These are phyloP conservation scores for Artemisia annua DNA, from an alignment of 129 eudicot genomes.

Conservation along the genomic window DNA sequence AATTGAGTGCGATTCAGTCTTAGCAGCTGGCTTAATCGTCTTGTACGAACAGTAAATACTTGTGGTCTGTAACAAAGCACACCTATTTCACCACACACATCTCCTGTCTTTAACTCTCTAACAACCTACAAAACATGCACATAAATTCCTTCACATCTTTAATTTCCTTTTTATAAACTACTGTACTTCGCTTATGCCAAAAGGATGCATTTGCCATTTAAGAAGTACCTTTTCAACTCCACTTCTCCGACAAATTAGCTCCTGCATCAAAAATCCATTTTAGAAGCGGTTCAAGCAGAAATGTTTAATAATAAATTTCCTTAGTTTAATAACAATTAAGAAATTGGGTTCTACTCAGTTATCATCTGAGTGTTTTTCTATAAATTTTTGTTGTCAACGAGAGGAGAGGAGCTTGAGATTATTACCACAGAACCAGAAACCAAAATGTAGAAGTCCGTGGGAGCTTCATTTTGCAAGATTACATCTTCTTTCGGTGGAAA, in stretches of 20 bases:
- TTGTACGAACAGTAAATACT: constrained; percentile 62
- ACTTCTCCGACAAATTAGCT: constrained; percentile 43
- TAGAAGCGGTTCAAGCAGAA: not conserved
- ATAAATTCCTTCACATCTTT: not conserved
- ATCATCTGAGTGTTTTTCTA: not conserved
- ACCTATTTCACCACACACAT: constrained; percentile 72
- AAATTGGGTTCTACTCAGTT: not conserved
- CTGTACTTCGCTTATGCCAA: not conserved
- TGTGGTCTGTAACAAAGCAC: constrained; percentile 78
- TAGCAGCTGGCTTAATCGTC: constrained; percentile 65
- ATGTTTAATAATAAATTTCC: not conserved
- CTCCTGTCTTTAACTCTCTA: constrained; percentile 57
- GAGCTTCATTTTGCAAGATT: constrained; percentile 80
- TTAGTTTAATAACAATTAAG: not conserved
- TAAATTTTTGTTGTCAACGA: too few relatives aligned
- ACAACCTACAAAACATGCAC: constrained; percentile 40
- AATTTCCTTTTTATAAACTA: not conserved
- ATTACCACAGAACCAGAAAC: constrained; percentile 78
- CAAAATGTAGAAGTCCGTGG: constrained; percentile 68
- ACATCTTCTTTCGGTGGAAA: constrained; percentile 83
- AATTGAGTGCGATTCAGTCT: constrained; percentile 62
- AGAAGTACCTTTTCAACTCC: constrained; percentile 52
- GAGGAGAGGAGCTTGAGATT: constrained; percentile 12
- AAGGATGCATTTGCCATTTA: constrained; percentile 7
- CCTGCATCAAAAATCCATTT: constrained; percentile 44